A percentile compares a stretch with the other conserved stretches of the same genome.
Evolutionary conservation across 225 moss, liverwort and hornwort species (phyloP).

Genomic region (Asterella californica): DNA sequence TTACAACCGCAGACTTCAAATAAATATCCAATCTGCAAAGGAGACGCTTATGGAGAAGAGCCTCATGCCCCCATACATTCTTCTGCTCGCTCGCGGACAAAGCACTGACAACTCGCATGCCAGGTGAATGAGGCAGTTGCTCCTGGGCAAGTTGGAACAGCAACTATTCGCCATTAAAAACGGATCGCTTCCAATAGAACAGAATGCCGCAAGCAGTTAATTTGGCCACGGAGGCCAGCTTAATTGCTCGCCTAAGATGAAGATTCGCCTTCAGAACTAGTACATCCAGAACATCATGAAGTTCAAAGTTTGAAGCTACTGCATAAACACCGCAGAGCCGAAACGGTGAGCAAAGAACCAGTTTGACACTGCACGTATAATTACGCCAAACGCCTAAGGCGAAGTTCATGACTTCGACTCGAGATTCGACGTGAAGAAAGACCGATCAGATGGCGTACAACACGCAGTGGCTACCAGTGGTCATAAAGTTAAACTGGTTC

Average conservation of each 20-base stretch:
- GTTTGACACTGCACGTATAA: background rate
- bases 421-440: background rate
- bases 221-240: background rate
- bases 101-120: background rate
- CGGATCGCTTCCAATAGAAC: background rate
- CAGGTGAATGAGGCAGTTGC: background rate
- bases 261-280: background rate
- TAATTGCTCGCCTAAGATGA: background rate
- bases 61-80: background rate
- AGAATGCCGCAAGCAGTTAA: background rate
- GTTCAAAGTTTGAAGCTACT: background rate
- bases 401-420: background rate
- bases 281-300: background rate
- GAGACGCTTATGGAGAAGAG: background rate
- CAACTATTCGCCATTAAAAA: background rate
- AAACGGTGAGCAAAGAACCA: conserved; percentile 8
- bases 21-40: background rate
- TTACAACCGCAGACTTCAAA: background rate
- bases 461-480: background rate
- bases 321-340: background rate
- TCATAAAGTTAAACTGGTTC: background rate
- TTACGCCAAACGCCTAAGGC: background rate
- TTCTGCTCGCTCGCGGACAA: background rate
- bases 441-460: background rate
- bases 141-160: background rate